phyloP scores from a whole-genome alignment of 202 grass and related monocot species.

The Brachypodium distachyon region DNA sequence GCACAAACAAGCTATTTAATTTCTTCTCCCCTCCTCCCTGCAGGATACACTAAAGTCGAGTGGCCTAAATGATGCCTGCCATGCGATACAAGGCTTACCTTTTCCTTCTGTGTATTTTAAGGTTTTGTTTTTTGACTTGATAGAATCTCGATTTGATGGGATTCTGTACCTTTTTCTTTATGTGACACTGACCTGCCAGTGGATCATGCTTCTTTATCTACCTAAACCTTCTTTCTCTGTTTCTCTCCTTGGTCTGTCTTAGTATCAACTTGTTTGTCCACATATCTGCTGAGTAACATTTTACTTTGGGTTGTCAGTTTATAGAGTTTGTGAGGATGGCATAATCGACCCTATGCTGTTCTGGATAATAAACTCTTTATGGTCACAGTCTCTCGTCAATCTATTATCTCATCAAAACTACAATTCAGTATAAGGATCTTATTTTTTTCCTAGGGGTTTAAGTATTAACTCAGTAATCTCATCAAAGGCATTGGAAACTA shows the following conservation, averaged over 20 bases:
- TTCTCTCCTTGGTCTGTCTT: background rate
- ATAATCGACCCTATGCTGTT: background rate
- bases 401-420: background rate
- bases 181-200: background rate
- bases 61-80: background rate
- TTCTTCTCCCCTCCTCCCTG: background rate
- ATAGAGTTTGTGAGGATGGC: background rate
- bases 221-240: background rate
- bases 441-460: background rate
- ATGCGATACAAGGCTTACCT: background rate
- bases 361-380: background rate
- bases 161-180: background rate
- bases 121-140: background rate
- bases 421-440: background rate
- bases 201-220: background rate
- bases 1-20: constrained; percentile 14
- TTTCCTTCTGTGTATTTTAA: background rate
- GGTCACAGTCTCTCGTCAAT: background rate
- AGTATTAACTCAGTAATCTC: background rate
- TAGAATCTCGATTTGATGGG: background rate
- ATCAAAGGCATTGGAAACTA: background rate
- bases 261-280: background rate
- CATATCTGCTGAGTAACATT: background rate
- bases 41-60: constrained; percentile 18
- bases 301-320: background rate